A percentile compares a stretch with the other conserved stretches of the same genome.
Conservation (phyloP, 257 asterid genomes). For the Ehretia macrophylla region DNA sequence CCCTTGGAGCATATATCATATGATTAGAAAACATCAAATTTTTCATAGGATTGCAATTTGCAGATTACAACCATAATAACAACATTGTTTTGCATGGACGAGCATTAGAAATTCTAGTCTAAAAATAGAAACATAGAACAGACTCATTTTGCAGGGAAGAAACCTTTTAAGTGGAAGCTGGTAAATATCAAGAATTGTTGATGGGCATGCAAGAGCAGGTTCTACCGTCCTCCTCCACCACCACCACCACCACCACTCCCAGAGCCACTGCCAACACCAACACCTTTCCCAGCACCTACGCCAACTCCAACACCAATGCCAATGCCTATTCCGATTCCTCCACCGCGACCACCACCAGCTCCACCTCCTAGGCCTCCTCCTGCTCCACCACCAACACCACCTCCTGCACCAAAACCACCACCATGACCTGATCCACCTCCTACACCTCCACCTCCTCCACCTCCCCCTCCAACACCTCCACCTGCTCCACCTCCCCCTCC, state of each 20-base stretch:
- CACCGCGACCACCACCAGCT: constrained; percentile 4
- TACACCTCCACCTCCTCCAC: constrained; percentile 15
- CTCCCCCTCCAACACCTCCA: constrained; percentile 11
- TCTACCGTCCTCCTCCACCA: no score
- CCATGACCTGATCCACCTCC: constrained; percentile 13
- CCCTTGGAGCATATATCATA: no score
- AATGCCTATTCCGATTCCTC: not conserved
- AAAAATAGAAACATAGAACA: not conserved
- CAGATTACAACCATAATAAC: no score
- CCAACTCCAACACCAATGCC: not conserved
- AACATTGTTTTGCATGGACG: not conserved
- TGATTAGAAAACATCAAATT: no score
- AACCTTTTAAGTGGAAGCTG: no score
- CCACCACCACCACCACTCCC: constrained; percentile 16
- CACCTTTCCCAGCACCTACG: constrained; percentile 5
- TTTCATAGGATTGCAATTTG: no score
- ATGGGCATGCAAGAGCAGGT: no score
- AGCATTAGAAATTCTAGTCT: not conserved
- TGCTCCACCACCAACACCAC: constrained; percentile 1
- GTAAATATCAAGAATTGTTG: no score
- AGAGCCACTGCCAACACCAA: constrained; percentile 9
- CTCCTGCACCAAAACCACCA: constrained; percentile 19
- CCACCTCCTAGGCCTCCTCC: constrained; percentile 9
- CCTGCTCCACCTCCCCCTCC: constrained; percentile 16
- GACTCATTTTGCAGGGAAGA: not conserved